Base-by-base conservation (phyloP, 2,329 filamentous ascomycete species). In the Tetracladium maxilliforme region DNA sequence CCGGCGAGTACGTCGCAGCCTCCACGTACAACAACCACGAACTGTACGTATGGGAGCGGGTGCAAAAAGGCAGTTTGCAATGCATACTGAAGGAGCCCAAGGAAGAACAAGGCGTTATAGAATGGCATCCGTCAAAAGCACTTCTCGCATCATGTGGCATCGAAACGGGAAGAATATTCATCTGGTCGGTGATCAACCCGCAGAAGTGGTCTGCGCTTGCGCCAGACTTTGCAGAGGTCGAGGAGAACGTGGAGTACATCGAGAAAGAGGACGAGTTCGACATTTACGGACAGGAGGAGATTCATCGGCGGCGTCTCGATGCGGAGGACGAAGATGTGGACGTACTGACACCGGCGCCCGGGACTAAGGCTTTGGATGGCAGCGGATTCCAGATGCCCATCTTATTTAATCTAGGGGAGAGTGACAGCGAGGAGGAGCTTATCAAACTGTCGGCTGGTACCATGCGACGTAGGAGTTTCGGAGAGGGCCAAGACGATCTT, bases 11-110 rank as follows among this genome's bases (percentile, higher is more conserved):
- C 45, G 84, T 98, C 20, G 84, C 84, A 14, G 90, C 92, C 1
- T 92, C 84, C 14, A 95, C 90, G 3, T 93, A 84, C 49, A 95
- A 95, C 62, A 98, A 98, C 43, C 86, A 94, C 41, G 87, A 98
- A 51, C 80, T 98, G 34, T 95, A 95, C 51, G 86, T 95, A 15
- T 95, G 87, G 90, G 90, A 98, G 53, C 73, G 90, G 27, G 79
- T 77, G 28, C 83, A 92, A 42, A n/a, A n/a, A n/a, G 90, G 90
- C 25, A 93, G 83, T 50, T 57, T 98, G 29, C 86, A 94, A 26
- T 92, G 92, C 49, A 98, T 98, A 58, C 64, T 98, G 19, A 92
- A 98, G 48, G 87, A 90, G 1, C 86, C 87, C 2, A 92, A 92
- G 42, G 90, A 98, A 52, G 92, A 98, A 51, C 72, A 95, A 33